Conservation (phyloP, 75 land plant species). For the Picea glauca region DNA sequence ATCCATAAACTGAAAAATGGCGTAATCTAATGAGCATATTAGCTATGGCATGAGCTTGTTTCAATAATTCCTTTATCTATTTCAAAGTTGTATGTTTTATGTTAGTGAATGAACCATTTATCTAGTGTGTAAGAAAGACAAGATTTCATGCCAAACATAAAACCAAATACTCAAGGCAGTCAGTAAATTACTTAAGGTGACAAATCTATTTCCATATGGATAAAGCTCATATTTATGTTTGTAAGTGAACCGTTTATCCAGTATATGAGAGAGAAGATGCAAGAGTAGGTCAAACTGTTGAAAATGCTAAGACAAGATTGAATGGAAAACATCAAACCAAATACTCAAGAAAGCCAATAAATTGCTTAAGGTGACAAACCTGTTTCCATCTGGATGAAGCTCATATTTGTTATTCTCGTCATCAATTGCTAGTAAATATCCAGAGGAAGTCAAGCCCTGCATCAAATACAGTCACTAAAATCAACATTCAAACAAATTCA, state of each 20-base stretch:
- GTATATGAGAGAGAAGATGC: neutral
- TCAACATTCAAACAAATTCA: constrained; percentile 4
- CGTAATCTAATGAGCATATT: neutral
- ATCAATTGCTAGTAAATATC: constrained; percentile 79
- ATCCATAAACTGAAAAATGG: neutral
- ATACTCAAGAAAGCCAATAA: neutral
- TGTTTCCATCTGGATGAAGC: constrained; percentile 98
- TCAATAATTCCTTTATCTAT: neutral
- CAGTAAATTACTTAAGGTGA: neutral
- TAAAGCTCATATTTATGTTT: constrained; percentile 64
- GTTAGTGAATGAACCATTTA: neutral
- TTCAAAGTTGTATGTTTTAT: neutral
- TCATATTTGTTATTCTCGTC: constrained; percentile 65
- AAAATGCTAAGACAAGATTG: neutral
- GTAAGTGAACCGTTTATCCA: neutral
- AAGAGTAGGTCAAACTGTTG: neutral
- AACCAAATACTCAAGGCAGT: neutral
- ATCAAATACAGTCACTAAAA: neutral
- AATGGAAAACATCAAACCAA: neutral
- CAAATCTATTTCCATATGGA: constrained; percentile 94
- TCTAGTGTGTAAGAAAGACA: neutral
- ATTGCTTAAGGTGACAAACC: constrained; percentile 30
- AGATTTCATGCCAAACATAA: neutral
- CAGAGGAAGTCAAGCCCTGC: constrained; percentile 90
- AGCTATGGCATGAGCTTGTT: neutral